Evolutionary conservation across 129 eudicot genomes (phyloP).

Genomic region (Apium graveolens): DNA sequence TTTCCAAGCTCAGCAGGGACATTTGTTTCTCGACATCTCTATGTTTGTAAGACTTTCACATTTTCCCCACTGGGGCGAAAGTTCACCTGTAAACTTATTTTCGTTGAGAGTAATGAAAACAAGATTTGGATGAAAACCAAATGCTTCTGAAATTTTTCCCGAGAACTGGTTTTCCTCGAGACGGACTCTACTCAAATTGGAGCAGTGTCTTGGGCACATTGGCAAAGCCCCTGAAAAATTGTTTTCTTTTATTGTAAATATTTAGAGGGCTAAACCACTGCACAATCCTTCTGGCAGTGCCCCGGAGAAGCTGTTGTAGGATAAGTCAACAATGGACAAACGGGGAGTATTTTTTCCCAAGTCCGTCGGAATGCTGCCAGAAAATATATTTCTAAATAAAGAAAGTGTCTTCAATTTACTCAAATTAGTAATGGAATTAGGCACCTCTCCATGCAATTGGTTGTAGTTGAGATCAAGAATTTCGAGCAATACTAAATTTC

Average conservation of each 20-base stretch:
- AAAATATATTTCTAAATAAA: constrained; percentile 38
- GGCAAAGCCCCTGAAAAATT: constrained; percentile 21
- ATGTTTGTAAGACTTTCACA: constrained; percentile 36
- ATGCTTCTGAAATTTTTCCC: constrained; percentile 23
- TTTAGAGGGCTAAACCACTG: constrained; percentile 21
- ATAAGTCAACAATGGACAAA: no score
- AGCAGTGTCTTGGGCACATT: constrained; percentile 17
- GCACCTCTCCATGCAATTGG: constrained; percentile 50
- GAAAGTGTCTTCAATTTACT: constrained; percentile 17
- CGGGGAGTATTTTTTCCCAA: constrained; percentile 51
- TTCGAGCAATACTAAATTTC: constrained; percentile 41
- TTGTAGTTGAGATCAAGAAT: constrained; percentile 43
- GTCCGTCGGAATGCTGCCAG: constrained; percentile 38
- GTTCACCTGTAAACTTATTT: constrained; percentile 19
- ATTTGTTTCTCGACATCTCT: constrained; percentile 42
- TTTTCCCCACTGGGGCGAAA: constrained; percentile 48
- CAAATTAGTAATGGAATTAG: constrained; percentile 40
- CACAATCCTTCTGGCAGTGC: constrained; percentile 43
- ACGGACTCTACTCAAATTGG: constrained; percentile 3
- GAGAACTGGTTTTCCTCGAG: constrained; percentile 20
- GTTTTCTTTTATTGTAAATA: constrained; percentile 1
- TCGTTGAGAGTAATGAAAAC: constrained; percentile 2
- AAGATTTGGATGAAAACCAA: constrained; percentile 24
- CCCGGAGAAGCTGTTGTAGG: constrained; percentile 28
- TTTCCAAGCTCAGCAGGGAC: constrained; percentile 65